Evolutionary conservation across 2,329 filamentous ascomycete species (phyloP).

Genomic region (Trichoderma sp.): DNA sequence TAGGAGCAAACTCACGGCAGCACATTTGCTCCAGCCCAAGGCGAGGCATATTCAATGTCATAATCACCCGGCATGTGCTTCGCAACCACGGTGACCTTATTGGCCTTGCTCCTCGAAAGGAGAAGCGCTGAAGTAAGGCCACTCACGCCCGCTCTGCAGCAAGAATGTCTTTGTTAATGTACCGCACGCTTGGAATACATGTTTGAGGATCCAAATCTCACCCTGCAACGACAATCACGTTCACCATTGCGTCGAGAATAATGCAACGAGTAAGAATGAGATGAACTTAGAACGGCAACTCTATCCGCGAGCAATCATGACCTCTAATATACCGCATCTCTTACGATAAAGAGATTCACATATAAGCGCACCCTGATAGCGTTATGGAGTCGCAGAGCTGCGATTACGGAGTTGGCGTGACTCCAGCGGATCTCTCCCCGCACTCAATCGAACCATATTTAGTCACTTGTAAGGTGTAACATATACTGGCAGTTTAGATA

Average conservation of each 20-base stretch:
- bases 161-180: background rate
- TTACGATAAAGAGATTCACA: no score
- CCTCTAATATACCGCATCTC: background rate
- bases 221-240: slow-evolving; percentile 36
- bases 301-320: background rate
- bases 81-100: slow-evolving; percentile 65
- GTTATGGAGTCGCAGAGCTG: background rate
- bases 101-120: slow-evolving; percentile 43
- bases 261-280: background rate
- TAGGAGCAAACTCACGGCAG: slow-evolving; percentile 55
- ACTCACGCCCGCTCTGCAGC: slow-evolving; percentile 45
- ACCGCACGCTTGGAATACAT: background rate
- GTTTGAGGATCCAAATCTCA: slow-evolving; percentile 22
- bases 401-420: slow-evolving; percentile 8
- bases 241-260: slow-evolving; percentile 27
- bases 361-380: background rate
- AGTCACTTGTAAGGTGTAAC: background rate
- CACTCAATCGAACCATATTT: slow-evolving; percentile 2
- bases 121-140: slow-evolving; percentile 51
- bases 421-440: slow-evolving; percentile 2
- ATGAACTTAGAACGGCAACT: background rate
- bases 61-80: slow-evolving; percentile 95
- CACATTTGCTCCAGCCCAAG: slow-evolving; percentile 83
- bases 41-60: slow-evolving; percentile 84
- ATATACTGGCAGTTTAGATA: background rate